Evolutionary conservation across 2,329 filamentous ascomycete species (phyloP).

Genomic region (Clathrospora elynae): DNA sequence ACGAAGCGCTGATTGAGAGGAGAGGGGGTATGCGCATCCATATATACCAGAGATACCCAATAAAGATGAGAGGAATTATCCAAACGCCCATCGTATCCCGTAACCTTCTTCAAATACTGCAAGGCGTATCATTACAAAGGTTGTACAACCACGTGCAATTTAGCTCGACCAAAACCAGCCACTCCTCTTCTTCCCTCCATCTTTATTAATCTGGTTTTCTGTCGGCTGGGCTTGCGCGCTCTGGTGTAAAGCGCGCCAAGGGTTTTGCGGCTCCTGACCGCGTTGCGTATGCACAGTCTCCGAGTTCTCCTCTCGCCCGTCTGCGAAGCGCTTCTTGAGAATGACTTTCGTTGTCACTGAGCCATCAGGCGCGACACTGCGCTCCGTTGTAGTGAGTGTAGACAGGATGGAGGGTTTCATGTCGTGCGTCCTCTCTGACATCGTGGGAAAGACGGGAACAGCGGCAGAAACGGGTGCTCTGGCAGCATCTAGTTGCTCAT

Average conservation of each 20-base stretch:
- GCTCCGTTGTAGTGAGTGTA: slow-evolving; percentile 63
- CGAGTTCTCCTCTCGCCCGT: slow-evolving; percentile 64
- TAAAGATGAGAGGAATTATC: neutral
- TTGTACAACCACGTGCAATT: slow-evolving; percentile 1
- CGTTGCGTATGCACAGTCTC: slow-evolving; percentile 58
- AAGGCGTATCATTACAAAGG: neutral
- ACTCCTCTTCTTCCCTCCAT: slow-evolving; percentile 22
- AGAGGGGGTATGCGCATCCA: slow-evolving; percentile 9
- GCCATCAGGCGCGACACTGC: slow-evolving; percentile 61
- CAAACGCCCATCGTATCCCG: neutral
- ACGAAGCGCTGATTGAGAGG: neutral
- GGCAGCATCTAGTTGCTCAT: slow-evolving; percentile 52
- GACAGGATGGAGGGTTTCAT: slow-evolving; percentile 54
- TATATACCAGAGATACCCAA: too few species aligned
- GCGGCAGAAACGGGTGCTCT: neutral
- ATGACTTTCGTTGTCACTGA: slow-evolving; percentile 62
- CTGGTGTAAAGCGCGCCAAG: slow-evolving; percentile 21
- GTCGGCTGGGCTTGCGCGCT: slow-evolving; percentile 7
- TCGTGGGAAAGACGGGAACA: slow-evolving; percentile 13
- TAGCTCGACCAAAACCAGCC: slow-evolving; percentile 45
- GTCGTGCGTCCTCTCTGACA: slow-evolving; percentile 21
- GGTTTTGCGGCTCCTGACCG: slow-evolving; percentile 27
- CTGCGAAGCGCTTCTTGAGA: slow-evolving; percentile 63
- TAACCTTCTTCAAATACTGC: neutral
- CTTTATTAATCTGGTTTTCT: slow-evolving; percentile 12